Evolutionary conservation across 805 yeast species (phyloP), one percentile per base, ranked within the genome.

Genomic region (Kodamaea fukazawae): DNA sequence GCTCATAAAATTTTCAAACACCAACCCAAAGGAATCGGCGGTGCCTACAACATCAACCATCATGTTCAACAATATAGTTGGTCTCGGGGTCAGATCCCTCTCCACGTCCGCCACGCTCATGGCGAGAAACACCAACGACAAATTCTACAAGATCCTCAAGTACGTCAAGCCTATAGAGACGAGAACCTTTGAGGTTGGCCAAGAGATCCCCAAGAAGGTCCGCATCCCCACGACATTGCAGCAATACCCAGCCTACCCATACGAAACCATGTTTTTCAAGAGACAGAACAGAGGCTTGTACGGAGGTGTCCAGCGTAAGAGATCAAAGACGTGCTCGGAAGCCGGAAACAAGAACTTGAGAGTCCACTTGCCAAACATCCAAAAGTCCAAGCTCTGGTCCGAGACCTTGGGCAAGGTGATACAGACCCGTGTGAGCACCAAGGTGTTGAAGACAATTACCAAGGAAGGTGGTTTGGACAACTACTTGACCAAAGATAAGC

Each of bases 391-490:
- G 23, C 66, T 93, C 33, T 91, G 96, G 93, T 86, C 96, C 47
- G 96, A 86, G 50, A 67, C 86, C 0, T 71, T 93, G 52, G 66
- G 79, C 43, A 71, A 70, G 49, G 62, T 68, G 29, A 60, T 89
- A 32, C 67, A 69, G 35, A 61, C 87, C 40, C 79, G 74, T 44
- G 79, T 89, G 26, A 81, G 89, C 6, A 77, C 97, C 4, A 77
- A 82, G 44, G 97, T 89, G 4, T 72, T 93, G 56, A 79, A 82
- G 53, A 89, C 97, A 0, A 83, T 93, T 43, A 83, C 86, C 43
- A 86, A 81, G 52, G 98, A 91, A 61, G 99, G 99, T 46, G 99
- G 99, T 4, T 71, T 93, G 41, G 99, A 93, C 58, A 81, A 81
- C 48, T 93, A 93, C 58, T 63, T 93, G 45, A 74, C 80, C 31